Evolutionary conservation across 805 yeast species (phyloP), one percentile per base, ranked within the genome.

Genomic region (Kodamaea hsintzibuensis): DNA sequence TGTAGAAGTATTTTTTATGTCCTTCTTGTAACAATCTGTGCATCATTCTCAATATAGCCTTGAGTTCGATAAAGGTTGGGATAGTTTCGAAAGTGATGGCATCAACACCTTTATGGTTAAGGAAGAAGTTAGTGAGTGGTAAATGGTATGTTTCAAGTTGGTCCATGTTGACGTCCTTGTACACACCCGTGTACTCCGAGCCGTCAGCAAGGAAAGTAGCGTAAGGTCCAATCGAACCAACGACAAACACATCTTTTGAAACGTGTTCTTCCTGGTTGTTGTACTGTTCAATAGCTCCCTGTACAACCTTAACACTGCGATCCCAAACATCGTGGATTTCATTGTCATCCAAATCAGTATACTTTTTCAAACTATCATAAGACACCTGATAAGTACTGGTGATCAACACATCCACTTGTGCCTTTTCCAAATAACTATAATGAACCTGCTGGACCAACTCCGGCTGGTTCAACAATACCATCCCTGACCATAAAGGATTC

Each of bases 211-310:
- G 63, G 58, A 70, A 83, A 0, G 92, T 88, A 0, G 92, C 96
- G 64, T 82, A 89, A 0, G 96, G 90, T 0, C 96, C 96, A 38
- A 88, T 68, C 7, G 89, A 82, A 0, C 89, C 96, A 1, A 82
- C 82, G 4, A 85, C 74, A 46, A 53, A 61, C 7, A 63, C 57
- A 14, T 60, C 53, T 17, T 55, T 54, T 18, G 30, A 22, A 9
- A 45, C 25, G 50, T 49, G 38, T 14, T 49, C 9, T 42, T 22
- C 42, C 17, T 17, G 35, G 30, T 17, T 25, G 22, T 48, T 39
- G 19, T 51, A 45, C 49, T 47, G 38, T 3, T 22, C 17, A 10
- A 55, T 60, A 1, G 72, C 72, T 1, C 43, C 47, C 12, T 49
- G 40, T n/a, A 69, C 68, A 16, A 64, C 67, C 22, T 57, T 55